Evolutionary conservation across 73 alveolate species (phyloP).

Genomic region (Symbiodinium natans): DNA sequence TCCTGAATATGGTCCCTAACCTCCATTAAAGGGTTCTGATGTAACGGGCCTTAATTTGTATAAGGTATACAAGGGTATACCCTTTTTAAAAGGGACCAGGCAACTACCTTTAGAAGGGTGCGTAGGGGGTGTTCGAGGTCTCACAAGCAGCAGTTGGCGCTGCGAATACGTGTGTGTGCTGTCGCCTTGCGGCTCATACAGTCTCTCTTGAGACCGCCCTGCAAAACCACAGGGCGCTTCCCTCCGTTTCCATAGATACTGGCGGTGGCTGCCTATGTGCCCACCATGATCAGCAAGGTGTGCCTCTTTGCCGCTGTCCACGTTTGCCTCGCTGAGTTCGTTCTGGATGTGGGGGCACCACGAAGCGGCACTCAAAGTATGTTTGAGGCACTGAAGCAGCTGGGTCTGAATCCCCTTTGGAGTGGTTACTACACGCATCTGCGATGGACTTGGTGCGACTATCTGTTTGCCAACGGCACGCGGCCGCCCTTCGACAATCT

Average conservation of each 20-base stretch:
- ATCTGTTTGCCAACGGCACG: neutral
- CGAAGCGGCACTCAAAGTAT: constrained; percentile 21
- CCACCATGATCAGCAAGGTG: neutral
- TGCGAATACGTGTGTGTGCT: too few species aligned
- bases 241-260: too few species aligned
- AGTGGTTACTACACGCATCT: neutral
- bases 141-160: too few species aligned
- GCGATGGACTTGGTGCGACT: neutral
- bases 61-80: too few species aligned
- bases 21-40: too few species aligned
- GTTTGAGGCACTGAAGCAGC: neutral
- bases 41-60: too few species aligned
- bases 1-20: too few species aligned
- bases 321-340: neutral
- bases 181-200: too few species aligned
- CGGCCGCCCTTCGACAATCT: neutral
- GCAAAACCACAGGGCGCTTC: neutral
- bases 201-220: too few species aligned
- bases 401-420: constrained; percentile 10
- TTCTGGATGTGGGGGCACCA: constrained; percentile 41
- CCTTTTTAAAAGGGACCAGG: neutral
- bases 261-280: too few species aligned
- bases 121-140: too few species aligned
- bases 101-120: neutral
- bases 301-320: neutral